Evolutionary conservation across 129 eudicot species (phyloP), one percentile per base, ranked within the genome.

Genomic region (Lactuca saligna): DNA sequence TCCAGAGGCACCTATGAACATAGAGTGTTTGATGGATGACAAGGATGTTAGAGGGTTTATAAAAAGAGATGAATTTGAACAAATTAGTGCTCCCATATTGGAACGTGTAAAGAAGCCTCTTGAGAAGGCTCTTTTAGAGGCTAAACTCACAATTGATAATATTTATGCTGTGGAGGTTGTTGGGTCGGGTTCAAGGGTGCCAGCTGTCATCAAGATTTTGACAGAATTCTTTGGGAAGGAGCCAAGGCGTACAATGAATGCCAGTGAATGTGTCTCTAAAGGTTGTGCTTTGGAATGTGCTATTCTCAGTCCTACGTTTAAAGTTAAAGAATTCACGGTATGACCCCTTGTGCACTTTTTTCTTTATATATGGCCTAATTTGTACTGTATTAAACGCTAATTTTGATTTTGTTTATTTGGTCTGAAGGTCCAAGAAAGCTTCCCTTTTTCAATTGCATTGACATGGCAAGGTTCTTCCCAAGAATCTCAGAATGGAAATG

Each of bases 231-330:
- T 93, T 29, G 90, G 92, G 20, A 93, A 93, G 79, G 98, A 93
- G 71, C 98, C 98, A 1, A 82, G 96, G 72, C 91, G 98, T 8
- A 93, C 96, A 57, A 93, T 86, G 98, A 93, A 93, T 41, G 96
- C 98, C 1, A 93, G 97, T 69, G 98, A 93, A 63, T 92, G 96
- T 66, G 96, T 92, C 34, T 85, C 98, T 3, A 92, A 88, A 77
- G 98, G 98, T 2, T 76, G 91, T 73, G 98, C 96, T 34, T 74
- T 92, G 17, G 78, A 92, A 54, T 92, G 98, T 39, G 98, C 98
- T 35, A 88, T 86, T 79, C 88, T 92, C 3, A 88, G 96, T 55
- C 98, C 98, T 6, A 86, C 95, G 7, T 92, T 92, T 55, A 88
- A 92, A 88, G 98, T 92, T 57, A 75, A 87, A 71, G 98, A 92